phyloP scores from a whole-genome alignment of 306 rosid species.

The Castanea sativa region DNA sequence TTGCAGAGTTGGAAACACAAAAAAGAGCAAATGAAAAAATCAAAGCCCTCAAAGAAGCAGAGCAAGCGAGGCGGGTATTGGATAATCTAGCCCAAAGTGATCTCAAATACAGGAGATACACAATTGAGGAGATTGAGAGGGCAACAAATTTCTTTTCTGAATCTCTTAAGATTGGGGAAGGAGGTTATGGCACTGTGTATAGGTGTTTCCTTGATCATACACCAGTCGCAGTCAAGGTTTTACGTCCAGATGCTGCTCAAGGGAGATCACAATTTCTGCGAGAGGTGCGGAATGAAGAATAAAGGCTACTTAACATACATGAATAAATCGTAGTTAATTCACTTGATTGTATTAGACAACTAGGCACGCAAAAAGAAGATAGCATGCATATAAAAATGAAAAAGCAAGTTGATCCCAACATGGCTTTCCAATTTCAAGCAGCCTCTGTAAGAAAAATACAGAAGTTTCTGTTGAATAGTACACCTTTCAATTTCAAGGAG shows the following conservation, averaged over 20 bases:
- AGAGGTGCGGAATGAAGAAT: conserved; percentile 62
- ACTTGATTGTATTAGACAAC: no score
- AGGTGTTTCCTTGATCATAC: no score
- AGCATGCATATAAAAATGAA: no score
- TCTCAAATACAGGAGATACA: conserved; percentile 61
- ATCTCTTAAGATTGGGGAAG: conserved; percentile 86
- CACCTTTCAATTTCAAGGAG: no score
- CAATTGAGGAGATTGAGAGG: conserved; percentile 70
- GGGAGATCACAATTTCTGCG: conserved; percentile 82
- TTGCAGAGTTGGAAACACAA: conserved; percentile 14
- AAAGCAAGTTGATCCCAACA: no score
- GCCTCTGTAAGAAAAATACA: no score
- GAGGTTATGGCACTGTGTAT: conserved; percentile 74
- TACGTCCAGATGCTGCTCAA: conserved; percentile 2
- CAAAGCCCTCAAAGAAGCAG: conserved; percentile 61
- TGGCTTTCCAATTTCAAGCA: no score
- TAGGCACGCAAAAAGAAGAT: no score
- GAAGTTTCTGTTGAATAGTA: no score
- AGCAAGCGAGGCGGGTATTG: conserved; percentile 55
- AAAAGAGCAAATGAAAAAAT: conserved; percentile 52
- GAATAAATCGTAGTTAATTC: conserved; percentile 21
- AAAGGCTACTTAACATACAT: neutral
- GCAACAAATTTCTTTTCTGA: conserved; percentile 61
- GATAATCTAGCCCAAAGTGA: conserved; percentile 56
- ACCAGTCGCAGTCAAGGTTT: no score